A percentile compares a stretch with the other conserved stretches of the same genome.
phyloP scores from a whole-genome alignment of 768 basidiomycete species.

The Termitomyces eurrhizus region DNA sequence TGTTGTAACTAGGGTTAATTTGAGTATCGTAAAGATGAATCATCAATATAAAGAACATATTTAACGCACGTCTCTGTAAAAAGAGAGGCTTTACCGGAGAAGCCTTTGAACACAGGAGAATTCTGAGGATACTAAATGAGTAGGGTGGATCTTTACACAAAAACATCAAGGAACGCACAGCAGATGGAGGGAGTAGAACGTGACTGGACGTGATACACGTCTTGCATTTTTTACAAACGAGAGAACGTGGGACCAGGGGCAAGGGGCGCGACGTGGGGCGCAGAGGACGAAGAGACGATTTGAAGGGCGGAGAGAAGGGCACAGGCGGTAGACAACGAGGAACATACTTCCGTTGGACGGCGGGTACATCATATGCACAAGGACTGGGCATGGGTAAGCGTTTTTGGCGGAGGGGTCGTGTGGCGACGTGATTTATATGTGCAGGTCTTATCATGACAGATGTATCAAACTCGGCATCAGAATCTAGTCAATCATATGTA shows the following conservation, averaged over 20 bases:
- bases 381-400: conserved; percentile 15
- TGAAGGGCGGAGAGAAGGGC: conserved; percentile 17
- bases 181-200: conserved; percentile 35
- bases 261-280: conserved; percentile 37
- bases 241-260: conserved; percentile 43
- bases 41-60: neutral
- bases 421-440: conserved; percentile 1
- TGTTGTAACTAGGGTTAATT: conserved; percentile 38
- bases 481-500: neutral
- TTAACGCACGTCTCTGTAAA: conserved; percentile 50
- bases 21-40: neutral
- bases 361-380: conserved; percentile 6
- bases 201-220: conserved; percentile 42
- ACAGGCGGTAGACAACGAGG: conserved; percentile 21
- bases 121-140: conserved; percentile 36
- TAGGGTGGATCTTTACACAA: neutral
- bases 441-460: conserved; percentile 1
- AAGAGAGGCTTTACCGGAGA: conserved; percentile 54
- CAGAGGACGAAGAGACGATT: conserved; percentile 11
- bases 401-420: conserved; percentile 1
- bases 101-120: conserved; percentile 49
- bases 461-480: conserved; percentile 10
- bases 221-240: conserved; percentile 43
- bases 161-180: conserved; percentile 26
- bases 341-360: conserved; percentile 13